Base-by-base conservation (phyloP, 23 red algal species). In the Gracilaria domingensis region DNA sequence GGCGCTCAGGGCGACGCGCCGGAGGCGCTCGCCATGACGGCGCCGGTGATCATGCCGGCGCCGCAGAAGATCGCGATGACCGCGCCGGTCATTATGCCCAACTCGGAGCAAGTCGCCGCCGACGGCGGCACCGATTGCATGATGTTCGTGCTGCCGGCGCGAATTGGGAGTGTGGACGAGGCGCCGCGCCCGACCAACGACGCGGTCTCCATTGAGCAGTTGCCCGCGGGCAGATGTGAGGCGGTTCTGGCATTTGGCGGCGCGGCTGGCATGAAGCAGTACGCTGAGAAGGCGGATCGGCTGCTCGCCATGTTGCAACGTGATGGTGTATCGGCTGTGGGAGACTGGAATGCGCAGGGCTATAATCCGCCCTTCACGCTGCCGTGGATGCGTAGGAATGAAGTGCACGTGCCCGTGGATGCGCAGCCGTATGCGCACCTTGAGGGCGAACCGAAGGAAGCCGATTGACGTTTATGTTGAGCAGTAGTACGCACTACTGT, bases 351-450 rank as follows among this genome's bases (percentile, higher is more conserved):
- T 53, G 40, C 93, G 29, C 80, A 82, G 44, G 71, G 97, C 40
- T 98, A 98, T 59, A 98, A 98, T 62, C 93, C 97, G 17, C 97
- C 97, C 14, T 98, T 95, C 77, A 91, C 79, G 16, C 82, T 96
- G 34, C 97, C 97, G 66, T 95, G 83, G 88, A 77, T 84, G 35
- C 62, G 79, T 24, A 80, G 88, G 12, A 98, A 98, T 74, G 97
- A 98, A 58, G 80, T 98, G 42, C 90, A 91, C 25, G 70, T 98
- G 24, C 88, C 93, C 13, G 79, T 98, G 8, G 96, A 98, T 48
- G 28, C 82, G 25, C 20, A 45, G 25, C 58, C 79, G 13, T 77
- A 51, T 25, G 40, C 20, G 12, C 12, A 51, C 72, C 32, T 77
- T 26, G 12, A 50, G 30, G 39, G 39, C 1, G 72, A 77, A 77